A percentile compares a stretch with the other conserved stretches of the same genome.
phyloP scores from a whole-genome alignment of 805 yeast species.

The Wickerhamiella spandovensis region DNA sequence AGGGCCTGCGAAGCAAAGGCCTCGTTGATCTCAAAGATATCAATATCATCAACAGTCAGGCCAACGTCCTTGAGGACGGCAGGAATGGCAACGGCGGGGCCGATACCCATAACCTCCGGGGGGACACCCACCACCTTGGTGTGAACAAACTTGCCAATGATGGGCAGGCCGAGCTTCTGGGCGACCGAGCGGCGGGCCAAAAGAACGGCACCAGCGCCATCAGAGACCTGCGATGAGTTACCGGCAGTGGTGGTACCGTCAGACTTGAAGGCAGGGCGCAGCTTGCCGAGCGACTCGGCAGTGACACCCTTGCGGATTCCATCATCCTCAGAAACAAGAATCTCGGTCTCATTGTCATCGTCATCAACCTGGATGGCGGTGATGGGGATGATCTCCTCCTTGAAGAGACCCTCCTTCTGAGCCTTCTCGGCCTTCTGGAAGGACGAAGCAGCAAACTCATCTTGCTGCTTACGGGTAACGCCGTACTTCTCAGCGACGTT shows the following conservation, averaged over 20 bases:
- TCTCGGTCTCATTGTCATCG: constrained; percentile 43
- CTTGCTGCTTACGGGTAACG: constrained; percentile 62
- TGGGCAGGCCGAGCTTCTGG: constrained; percentile 52
- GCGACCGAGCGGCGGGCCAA: constrained; percentile 81
- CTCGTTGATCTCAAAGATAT: constrained; percentile 81
- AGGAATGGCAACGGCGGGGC: constrained; percentile 95
- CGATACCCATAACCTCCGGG: constrained; percentile 95
- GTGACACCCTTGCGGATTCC: constrained; percentile 87
- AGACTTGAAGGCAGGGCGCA: constrained; percentile 75
- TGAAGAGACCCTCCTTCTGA: constrained; percentile 55
- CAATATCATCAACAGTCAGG: constrained; percentile 49
- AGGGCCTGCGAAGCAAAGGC: constrained; percentile 94
- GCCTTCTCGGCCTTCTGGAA: constrained; percentile 77
- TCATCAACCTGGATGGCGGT: constrained; percentile 43
- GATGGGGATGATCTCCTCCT: constrained; percentile 80
- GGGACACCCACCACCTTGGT: constrained; percentile 85
- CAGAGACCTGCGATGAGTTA: constrained; percentile 90
- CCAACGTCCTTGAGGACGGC: constrained; percentile 51
- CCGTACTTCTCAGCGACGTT: constrained; percentile 62
- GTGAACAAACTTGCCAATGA: constrained; percentile 68
- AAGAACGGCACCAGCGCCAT: constrained; percentile 87
- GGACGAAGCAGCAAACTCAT: constrained; percentile 77
- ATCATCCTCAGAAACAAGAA: constrained; percentile 56
- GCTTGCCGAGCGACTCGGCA: constrained; percentile 53
- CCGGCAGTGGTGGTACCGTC: constrained; percentile 91